Base-by-base conservation (phyloP, 495 filamentous ascomycete species). In the Daldinia concentrica region DNA sequence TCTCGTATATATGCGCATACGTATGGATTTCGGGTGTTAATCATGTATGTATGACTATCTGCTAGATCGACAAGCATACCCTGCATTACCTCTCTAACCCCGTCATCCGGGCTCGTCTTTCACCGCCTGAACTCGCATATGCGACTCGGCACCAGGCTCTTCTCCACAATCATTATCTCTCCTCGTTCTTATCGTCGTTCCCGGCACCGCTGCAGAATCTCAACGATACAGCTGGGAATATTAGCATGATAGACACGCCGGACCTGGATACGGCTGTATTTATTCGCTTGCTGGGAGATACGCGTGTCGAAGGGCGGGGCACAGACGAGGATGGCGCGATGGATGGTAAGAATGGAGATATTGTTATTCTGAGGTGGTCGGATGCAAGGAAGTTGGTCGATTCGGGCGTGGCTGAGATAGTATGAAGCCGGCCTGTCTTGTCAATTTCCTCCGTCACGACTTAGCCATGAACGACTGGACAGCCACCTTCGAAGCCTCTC, bases 241-340 rank as follows among this genome's bases (percentile, higher is more conserved):
- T 93, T 62, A 93, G 88, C 80, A 99, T 99, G 95, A 87, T 99
- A 24, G 92, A 96, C 68, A 83, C 86, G 0, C 95, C 95, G 7
- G 96, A 98, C 80, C 78, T 86, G 58, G 89, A 93, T 45, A 84
- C 86, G 43, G 93, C 92, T 17, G 93, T 98, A 12, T 97, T 99
- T 81, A 90, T 93, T 43, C 82, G 95, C 66, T 88, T 91, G 69
- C 80, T 97, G 30, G 86, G 82, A 74, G 86, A 90, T 41, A 76
- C 78, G 39, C 79, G 88, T 45, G 82, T 88, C 56, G 79, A 86
- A 64, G 85, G 84, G 17, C 82, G 82, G 5, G 90, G 86, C 14
- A 90, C 87, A 37, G 86, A 86, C 34, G 84, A 81, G 58, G 89
- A 88, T 79, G 85, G 78, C 14, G 76, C 79, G 37, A 82, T 89